phyloP scores from a whole-genome alignment of 208 protist genomes.

The Crithidia expoeki region DNA sequence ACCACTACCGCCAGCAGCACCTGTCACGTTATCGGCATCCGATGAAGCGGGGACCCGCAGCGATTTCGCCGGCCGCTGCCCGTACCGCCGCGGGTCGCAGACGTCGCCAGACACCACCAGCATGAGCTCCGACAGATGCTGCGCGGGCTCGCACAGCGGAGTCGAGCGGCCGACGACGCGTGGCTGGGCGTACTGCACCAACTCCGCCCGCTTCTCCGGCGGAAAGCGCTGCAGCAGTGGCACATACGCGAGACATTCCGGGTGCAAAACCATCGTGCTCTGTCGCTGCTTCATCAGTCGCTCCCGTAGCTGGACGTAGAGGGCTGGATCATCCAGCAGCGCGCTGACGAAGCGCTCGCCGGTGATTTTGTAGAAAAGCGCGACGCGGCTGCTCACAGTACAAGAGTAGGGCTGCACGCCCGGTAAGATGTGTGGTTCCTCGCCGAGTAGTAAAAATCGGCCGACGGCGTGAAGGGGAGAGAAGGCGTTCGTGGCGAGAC shows the following conservation, averaged over 20 bases:
- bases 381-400: constrained; percentile 69
- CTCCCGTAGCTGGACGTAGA: constrained; percentile 68
- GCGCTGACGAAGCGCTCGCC: constrained; percentile 78
- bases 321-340: constrained; percentile 78
- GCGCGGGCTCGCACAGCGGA: constrained; percentile 77
- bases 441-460: constrained; percentile 83
- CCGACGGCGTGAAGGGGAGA: constrained; percentile 49
- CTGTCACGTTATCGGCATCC: constrained; percentile 31
- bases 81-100: constrained; percentile 71
- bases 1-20: constrained; percentile 14
- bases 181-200: constrained; percentile 58
- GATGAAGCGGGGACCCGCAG: constrained; percentile 43
- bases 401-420: constrained; percentile 75
- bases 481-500: constrained; percentile 64
- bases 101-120: constrained; percentile 69
- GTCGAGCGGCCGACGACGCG: constrained; percentile 63
- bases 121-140: constrained; percentile 74
- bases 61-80: constrained; percentile 47
- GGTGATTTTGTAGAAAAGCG: constrained; percentile 70
- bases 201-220: constrained; percentile 39
- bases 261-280: constrained; percentile 69
- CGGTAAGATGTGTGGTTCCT: constrained; percentile 85
- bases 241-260: constrained; percentile 57
- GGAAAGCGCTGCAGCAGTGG: constrained; percentile 75
- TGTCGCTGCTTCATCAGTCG: constrained; percentile 54